phyloP scores from a whole-genome alignment of 2,329 filamentous ascomycete genomes.

The Claviceps purpurea region DNA sequence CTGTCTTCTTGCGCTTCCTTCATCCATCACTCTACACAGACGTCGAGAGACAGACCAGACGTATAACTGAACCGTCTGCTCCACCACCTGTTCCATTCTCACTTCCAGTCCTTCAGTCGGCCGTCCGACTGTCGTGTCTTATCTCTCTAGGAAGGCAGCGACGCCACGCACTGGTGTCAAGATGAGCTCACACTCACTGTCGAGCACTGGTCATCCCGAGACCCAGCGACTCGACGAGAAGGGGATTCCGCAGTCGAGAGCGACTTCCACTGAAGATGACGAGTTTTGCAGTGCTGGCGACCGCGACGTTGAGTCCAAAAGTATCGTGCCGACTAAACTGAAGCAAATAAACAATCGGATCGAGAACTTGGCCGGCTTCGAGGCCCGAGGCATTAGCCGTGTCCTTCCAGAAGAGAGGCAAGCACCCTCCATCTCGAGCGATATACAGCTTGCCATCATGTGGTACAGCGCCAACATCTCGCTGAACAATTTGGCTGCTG shows the following conservation, averaged over 20 bases:
- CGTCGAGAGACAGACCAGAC: background rate
- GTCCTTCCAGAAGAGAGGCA: slow-evolving; percentile 24
- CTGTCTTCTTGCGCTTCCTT: background rate
- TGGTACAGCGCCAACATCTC: slow-evolving; percentile 33
- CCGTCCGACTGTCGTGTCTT: background rate
- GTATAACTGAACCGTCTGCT: background rate
- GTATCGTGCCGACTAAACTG: slow-evolving; percentile 1
- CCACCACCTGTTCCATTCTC: background rate
- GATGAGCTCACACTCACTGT: background rate
- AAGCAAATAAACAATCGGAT: slow-evolving; percentile 13
- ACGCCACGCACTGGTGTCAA: background rate
- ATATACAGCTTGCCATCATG: slow-evolving; percentile 26
- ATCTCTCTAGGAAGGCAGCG: background rate
- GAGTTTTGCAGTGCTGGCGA: background rate
- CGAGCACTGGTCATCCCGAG: background rate
- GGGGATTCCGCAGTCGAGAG: background rate
- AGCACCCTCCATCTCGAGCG: slow-evolving; percentile 17
- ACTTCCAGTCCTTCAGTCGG: too few species aligned
- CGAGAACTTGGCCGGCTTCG: slow-evolving; percentile 22
- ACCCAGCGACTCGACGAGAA: slow-evolving; percentile 1
- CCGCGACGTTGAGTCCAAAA: background rate
- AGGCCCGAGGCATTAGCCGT: slow-evolving; percentile 26
- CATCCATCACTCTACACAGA: background rate
- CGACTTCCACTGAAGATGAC: background rate
- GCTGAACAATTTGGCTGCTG: slow-evolving; percentile 46